Percentiles rank a stretch among this genome's conserved stretches.
These are phyloP conservation scores for Saccharomyces hybrid DNA, from an alignment of 1,139 yeast genomes.

Conservation along the genomic window DNA sequence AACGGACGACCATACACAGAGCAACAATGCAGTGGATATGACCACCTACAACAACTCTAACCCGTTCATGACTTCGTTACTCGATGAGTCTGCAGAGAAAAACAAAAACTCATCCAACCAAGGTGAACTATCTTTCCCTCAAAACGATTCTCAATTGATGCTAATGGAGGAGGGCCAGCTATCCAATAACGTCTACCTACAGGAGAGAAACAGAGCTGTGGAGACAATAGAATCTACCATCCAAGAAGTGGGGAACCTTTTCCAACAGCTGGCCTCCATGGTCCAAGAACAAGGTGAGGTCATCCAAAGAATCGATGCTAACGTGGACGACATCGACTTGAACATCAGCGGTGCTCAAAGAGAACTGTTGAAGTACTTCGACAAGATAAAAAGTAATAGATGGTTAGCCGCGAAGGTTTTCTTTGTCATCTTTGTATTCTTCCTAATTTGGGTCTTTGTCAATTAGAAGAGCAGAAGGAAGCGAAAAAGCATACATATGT, in stretches of 20 bases:
- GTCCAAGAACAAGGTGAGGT: slow-evolving; percentile 96
- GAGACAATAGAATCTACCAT: slow-evolving; percentile 94
- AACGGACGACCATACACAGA: slow-evolving; percentile 1
- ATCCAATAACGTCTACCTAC: slow-evolving; percentile 49
- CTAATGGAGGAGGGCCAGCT: slow-evolving; percentile 60
- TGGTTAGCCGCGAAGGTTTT: slow-evolving; percentile 89
- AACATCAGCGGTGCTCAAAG: slow-evolving; percentile 93
- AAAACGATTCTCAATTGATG: slow-evolving; percentile 69
- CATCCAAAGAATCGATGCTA: slow-evolving; percentile 89
- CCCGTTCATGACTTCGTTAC: slow-evolving; percentile 30
- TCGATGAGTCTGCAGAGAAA: slow-evolving; percentile 32
- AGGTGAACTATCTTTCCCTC: slow-evolving; percentile 53
- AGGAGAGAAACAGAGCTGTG: slow-evolving; percentile 81
- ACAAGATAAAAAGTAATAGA: slow-evolving; percentile 79
- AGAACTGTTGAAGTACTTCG: slow-evolving; percentile 82
- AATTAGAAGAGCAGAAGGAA: slow-evolving; percentile 34
- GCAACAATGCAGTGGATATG: slow-evolving; percentile 4
- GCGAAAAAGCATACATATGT: neutral
- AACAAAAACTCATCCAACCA: slow-evolving; percentile 20
- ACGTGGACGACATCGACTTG: slow-evolving; percentile 85
- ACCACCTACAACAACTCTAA: slow-evolving; percentile 30
- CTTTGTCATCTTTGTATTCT: slow-evolving; percentile 74
- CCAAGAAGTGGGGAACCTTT: slow-evolving; percentile 90
- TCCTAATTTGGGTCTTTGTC: slow-evolving; percentile 71
- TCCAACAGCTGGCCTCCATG: slow-evolving; percentile 94